Evolutionary conservation across 495 filamentous ascomycete species (phyloP), one percentile per base, ranked within the genome.

Genomic region (Hypomontagnella monticulosa): DNA sequence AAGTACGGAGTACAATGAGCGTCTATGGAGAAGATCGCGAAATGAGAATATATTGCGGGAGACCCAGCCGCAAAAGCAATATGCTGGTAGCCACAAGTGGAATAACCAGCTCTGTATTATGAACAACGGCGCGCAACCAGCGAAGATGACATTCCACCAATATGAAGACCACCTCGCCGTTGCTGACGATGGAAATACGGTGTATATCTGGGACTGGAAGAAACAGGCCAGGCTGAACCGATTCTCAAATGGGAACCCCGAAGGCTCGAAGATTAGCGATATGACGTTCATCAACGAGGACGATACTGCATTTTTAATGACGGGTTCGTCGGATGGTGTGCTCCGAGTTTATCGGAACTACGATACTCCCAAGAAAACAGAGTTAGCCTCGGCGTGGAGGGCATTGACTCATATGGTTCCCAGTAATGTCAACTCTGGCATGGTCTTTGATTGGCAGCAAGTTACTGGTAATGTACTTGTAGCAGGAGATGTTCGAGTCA

Each of bases 391-490:
- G 1, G 84, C 91, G 20, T 99, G 96, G 87, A 87, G 95, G 33
- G 95, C 95, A 1, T 77, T 98, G 32, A 94, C 92, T 1, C 93
- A 98, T 74, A 88, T 97, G 44, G 89, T 97, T 15, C 91, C 93
- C 4, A 94, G 90, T 74, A 95, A 92, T 57, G 87, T 92, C 64
- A 97, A 97, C 71, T 96, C 95, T 0, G 94, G 94, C 1, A 87
- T 98, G 73, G 93, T 97, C 15, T 93, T 97, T 65, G 93, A 98
- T 66, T 99, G 95, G 95, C 94, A 97, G 71, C 95, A 99, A 76
- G 93, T 94, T n/a, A 91, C 93, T 63, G 95, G 95, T 16, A 92
- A 91, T 57, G 88, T 96, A 23, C 83, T 99, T 23, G 96, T 98
- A 38, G 96, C 95, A 5, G 95, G 95, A 40, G 95, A 99, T 73